Percentiles rank a stretch among this genome's conserved stretches.
phyloP scores from a whole-genome alignment of 768 basidiomycete species.

The Lentinula aciculospora region DNA sequence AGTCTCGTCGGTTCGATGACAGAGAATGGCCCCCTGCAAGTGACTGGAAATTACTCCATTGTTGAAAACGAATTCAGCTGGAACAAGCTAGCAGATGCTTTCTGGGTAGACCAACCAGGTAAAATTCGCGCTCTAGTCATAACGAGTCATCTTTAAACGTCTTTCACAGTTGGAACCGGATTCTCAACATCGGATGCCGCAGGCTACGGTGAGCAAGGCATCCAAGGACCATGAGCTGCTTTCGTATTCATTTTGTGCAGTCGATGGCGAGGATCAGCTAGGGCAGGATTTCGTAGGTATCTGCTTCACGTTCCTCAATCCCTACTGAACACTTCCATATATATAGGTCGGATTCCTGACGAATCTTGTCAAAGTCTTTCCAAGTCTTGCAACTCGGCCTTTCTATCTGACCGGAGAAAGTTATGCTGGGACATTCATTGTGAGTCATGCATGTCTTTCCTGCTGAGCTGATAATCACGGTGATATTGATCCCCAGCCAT shows the following conservation, averaged over 20 bases:
- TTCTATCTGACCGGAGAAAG: constrained; percentile 69
- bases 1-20: not conserved
- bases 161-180: not conserved
- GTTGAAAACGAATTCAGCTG: constrained; percentile 32
- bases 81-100: constrained; percentile 36
- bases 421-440: constrained; percentile 71
- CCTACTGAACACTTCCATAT: not conserved
- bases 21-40: constrained; percentile 66
- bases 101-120: constrained; percentile 57
- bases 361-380: constrained; percentile 74
- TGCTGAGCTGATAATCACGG: not conserved
- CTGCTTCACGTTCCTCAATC: not conserved
- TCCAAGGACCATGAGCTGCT: not conserved
- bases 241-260: constrained; percentile 20
- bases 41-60: constrained; percentile 41
- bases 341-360: constrained; percentile 65
- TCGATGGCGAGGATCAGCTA: constrained; percentile 61
- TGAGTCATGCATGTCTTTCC: constrained; percentile 27
- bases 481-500: constrained; percentile 41
- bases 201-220: not conserved
- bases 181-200: constrained; percentile 4
- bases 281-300: constrained; percentile 46
- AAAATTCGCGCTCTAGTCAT: constrained; percentile 35
- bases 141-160: not conserved
- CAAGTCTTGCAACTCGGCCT: constrained; percentile 61